A percentile compares a stretch with the other conserved stretches of the same genome.
Evolutionary conservation across 441 rosid species (phyloP).

Genomic region (Eruca vesicaria): DNA sequence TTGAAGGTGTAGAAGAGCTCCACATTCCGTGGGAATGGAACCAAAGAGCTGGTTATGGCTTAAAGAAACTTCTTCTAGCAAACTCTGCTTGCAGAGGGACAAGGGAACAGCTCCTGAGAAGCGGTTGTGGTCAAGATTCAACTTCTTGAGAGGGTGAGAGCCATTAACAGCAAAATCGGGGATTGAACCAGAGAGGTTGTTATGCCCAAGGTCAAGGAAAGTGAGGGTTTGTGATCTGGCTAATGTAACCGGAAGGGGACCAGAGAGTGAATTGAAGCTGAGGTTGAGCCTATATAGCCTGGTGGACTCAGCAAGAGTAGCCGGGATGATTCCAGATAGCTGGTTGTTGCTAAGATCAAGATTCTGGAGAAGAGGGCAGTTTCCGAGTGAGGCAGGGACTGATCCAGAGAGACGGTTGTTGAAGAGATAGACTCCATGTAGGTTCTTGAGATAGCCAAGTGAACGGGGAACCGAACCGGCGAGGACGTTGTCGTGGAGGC

Average conservation of each 20-base stretch:
- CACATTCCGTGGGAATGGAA: conserved; percentile 52
- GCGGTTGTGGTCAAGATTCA: conserved; percentile 46
- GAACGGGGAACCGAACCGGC: conserved; percentile 57
- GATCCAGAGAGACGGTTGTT: conserved; percentile 67
- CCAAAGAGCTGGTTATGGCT: conserved; percentile 73
- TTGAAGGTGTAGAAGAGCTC: conserved; percentile 48
- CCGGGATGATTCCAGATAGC: conserved; percentile 49
- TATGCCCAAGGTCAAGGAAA: conserved; percentile 55
- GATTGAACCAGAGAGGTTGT: conserved; percentile 55
- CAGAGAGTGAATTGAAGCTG: conserved; percentile 57
- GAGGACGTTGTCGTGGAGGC: conserved; percentile 59
- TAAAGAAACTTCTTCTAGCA: conserved; percentile 45
- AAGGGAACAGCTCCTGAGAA: conserved; percentile 50
- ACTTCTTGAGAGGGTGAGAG: conserved; percentile 39
- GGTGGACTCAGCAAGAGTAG: conserved; percentile 52
- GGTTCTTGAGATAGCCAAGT: conserved; percentile 57
- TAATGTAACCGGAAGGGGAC: conserved; percentile 46
- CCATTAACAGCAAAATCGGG: conserved; percentile 41
- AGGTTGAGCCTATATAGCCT: conserved; percentile 55
- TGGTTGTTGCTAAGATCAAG: conserved; percentile 61
- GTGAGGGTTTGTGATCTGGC: conserved; percentile 49
- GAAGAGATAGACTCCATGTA: conserved; percentile 65
- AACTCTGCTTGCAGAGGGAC: conserved; percentile 42
- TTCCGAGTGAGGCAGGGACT: conserved; percentile 57
- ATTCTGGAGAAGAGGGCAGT: conserved; percentile 51